Percentiles rank a stretch among this genome's conserved stretches.
Conservation (phyloP, 2,329 filamentous ascomycete genomes). For the Aspergillus spinulosporus region DNA sequence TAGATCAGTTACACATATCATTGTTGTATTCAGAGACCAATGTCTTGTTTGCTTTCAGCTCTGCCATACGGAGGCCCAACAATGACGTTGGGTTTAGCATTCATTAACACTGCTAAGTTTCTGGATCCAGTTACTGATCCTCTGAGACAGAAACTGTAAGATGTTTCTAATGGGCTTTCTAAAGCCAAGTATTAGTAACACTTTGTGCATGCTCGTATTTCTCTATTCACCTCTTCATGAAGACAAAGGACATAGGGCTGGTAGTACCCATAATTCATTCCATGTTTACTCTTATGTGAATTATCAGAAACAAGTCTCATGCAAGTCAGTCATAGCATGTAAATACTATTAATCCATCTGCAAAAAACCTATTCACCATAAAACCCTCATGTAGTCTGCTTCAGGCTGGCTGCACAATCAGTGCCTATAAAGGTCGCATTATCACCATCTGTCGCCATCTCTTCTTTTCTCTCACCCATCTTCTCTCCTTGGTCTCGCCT, state of each 20-base stretch:
- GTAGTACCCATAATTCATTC: background rate
- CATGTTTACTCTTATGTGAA: background rate
- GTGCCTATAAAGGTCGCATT: slow-evolving; percentile 5
- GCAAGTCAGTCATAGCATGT: background rate
- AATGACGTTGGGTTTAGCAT: background rate
- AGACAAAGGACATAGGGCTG: background rate
- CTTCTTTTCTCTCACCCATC: slow-evolving; percentile 2
- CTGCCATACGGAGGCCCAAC: background rate
- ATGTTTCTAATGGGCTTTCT: background rate
- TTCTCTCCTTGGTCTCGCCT: background rate
- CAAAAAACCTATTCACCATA: background rate
- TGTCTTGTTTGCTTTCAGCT: background rate
- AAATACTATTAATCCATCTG: background rate
- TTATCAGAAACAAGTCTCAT: background rate
- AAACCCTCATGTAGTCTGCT: background rate
- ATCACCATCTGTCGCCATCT: background rate
- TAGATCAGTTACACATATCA: background rate
- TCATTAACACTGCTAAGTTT: background rate
- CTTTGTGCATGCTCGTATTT: background rate
- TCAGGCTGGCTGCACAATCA: background rate
- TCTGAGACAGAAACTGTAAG: background rate
- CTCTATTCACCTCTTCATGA: background rate
- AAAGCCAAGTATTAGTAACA: background rate
- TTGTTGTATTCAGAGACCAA: background rate
- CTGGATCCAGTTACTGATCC: background rate